Conservation (phyloP, 2,329 filamentous ascomycete genomes). For the Colletotrichum coccodes region DNA sequence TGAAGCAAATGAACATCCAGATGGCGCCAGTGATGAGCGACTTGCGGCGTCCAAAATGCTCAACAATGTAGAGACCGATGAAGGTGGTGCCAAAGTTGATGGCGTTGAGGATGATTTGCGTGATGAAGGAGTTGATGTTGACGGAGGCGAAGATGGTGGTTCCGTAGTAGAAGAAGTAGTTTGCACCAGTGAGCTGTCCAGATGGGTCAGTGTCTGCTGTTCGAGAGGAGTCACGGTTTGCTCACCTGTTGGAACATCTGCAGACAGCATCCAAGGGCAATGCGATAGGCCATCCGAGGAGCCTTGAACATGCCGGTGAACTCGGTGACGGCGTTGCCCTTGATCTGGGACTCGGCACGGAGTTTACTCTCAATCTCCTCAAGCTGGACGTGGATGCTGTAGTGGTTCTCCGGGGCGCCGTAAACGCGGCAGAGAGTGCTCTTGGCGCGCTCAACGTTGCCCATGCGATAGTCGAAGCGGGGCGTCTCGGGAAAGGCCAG, state of each 20-base stretch:
- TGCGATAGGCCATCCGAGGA: constrained; percentile 72
- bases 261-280: constrained; percentile 67
- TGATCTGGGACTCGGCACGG: constrained; percentile 54
- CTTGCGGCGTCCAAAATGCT: constrained; percentile 72
- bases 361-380: constrained; percentile 65
- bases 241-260: constrained; percentile 76
- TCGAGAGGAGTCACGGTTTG: background rate
- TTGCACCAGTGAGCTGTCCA: constrained; percentile 59
- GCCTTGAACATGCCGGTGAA: constrained; percentile 71
- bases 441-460: constrained; percentile 56
- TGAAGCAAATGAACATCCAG: constrained; percentile 71
- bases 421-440: constrained; percentile 60
- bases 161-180: constrained; percentile 74
- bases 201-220: constrained; percentile 21
- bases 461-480: constrained; percentile 60
- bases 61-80: constrained; percentile 75
- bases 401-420: constrained; percentile 53
- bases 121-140: constrained; percentile 69
- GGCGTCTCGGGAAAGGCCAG: constrained; percentile 63
- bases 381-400: constrained; percentile 58
- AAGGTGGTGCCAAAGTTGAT: constrained; percentile 77
- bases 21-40: constrained; percentile 70
- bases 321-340: constrained; percentile 53
- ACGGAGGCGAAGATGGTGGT: constrained; percentile 61
- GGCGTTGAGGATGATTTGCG: constrained; percentile 73